Base-by-base conservation (phyloP, 192 early-diverging fungal genomes). In the Geranomyces variabilis region DNA sequence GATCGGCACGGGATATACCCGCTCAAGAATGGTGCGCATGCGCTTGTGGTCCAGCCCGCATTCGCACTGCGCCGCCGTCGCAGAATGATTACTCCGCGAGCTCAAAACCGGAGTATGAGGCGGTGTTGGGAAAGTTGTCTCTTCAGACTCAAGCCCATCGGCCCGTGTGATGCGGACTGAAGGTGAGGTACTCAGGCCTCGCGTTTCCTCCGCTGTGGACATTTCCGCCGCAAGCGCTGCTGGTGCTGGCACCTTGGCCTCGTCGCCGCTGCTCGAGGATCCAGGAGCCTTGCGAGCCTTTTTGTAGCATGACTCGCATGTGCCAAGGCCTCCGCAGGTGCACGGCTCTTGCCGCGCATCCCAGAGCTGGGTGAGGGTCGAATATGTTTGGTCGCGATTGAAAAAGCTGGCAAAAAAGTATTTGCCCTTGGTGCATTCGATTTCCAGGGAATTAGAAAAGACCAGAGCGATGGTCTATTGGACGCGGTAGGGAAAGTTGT, bases 351-450 rank as follows among this genome's bases (percentile, higher is more conserved):
- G 19, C 33, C 66, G 51, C 17, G 13, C 22, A 14, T 70, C 66
- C 76, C 76, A 77, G 31, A 68, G 48, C 46, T 60, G 56, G 9
- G 9, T 24, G 9, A 73, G 55, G 13, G 60, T 21, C n/a, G 68
- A 31, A 46, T 59, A 73, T 15, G 67, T 48, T 8, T 36, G 29
- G 63, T 73, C 70, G 10, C 69, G 45, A 22, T 74, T 58, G 51
- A 77, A 57, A 47, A 77, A 73, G 61, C 76, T 77, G 0, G 71
- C 69, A 59, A 77, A 74, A 46, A 77, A 73, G 64, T 59, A 73
- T 44, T 74, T 58, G 29, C 41, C 64, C 10, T 68, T 31, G 10
- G 36, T 22, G 8, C 45, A 68, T 30, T 74, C 70, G n/a, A 77
- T 58, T 56, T 74, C 70, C 10, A 77, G 67, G 1, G 76, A 56